Evolutionary conservation across 192 early-diverging fungal genomes (phyloP).

Genomic region (Pilaira anomala): DNA sequence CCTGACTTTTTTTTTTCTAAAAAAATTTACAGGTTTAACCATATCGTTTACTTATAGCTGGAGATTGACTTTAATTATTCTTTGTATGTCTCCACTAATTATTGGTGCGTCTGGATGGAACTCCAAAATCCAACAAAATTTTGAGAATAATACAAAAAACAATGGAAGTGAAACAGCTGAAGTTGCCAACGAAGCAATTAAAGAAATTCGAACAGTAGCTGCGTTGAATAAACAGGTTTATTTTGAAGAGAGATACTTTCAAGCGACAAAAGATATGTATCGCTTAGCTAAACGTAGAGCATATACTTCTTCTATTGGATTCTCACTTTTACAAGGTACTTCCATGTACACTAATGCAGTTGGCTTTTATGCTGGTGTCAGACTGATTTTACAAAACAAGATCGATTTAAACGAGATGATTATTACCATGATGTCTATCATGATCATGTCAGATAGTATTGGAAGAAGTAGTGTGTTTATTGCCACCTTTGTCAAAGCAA

Average conservation of each 20-base stretch:
- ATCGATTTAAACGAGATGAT: constrained; percentile 24
- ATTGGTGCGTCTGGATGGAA: constrained; percentile 48
- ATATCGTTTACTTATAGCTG: constrained; percentile 75
- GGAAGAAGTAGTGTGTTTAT: constrained; percentile 65
- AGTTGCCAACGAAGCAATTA: constrained; percentile 79
- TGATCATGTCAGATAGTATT: constrained; percentile 41
- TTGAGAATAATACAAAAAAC: constrained; percentile 58
- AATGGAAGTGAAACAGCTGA: constrained; percentile 76
- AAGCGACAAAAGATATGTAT: constrained; percentile 66
- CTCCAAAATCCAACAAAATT: constrained; percentile 50
- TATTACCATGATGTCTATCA: constrained; percentile 22
- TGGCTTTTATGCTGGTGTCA: constrained; percentile 29
- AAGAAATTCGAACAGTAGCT: constrained; percentile 82
- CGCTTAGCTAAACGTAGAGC: constrained; percentile 64
- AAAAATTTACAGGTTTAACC: constrained; percentile 19
- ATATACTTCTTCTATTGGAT: constrained; percentile 60
- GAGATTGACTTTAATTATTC: constrained; percentile 77
- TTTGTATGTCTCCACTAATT: constrained; percentile 60
- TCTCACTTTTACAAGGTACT: constrained; percentile 15
- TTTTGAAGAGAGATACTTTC: constrained; percentile 66
- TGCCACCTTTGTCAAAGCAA: constrained; percentile 76
- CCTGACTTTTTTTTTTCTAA: background rate
- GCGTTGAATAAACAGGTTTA: constrained; percentile 67
- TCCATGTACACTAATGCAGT: constrained; percentile 24
- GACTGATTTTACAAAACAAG: constrained; percentile 18